Percentiles rank a stretch among this genome's conserved stretches.
These are phyloP conservation scores for Solanum appendiculatum DNA, from an alignment of 257 asterid species.

Conservation along the genomic window DNA sequence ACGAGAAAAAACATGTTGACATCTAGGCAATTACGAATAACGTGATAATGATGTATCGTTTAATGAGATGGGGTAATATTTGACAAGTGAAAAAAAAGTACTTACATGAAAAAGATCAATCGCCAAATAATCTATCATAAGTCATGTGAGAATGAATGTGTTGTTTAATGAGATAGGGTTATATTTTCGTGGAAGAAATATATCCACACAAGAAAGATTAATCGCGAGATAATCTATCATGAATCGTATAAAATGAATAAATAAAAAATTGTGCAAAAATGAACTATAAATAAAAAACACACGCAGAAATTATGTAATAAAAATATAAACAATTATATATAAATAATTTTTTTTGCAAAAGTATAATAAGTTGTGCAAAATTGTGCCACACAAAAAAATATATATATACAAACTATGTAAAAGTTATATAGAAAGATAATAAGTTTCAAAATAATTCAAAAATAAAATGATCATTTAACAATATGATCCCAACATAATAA, in stretches of 20 bases:
- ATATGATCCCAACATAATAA: too few species aligned
- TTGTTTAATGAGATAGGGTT: not conserved
- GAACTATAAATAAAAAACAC: not conserved
- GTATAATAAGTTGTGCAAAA: not conserved
- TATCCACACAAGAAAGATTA: not conserved
- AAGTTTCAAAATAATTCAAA: too few species aligned
- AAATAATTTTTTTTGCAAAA: not conserved
- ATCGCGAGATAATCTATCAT: too few species aligned
- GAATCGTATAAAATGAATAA: not conserved
- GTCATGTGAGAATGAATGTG: not conserved
- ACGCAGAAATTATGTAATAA: too few species aligned
- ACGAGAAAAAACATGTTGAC: not conserved
- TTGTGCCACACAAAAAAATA: not conserved
- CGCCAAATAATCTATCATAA: too few species aligned
- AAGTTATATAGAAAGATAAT: too few species aligned
- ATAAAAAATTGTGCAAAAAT: not conserved
- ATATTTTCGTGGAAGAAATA: not conserved
- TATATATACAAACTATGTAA: too few species aligned
- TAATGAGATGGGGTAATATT: too few species aligned
- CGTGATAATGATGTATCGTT: not conserved
- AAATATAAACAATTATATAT: too few species aligned
- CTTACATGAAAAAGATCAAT: not conserved
- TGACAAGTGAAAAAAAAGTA: too few species aligned
- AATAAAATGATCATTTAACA: too few species aligned
- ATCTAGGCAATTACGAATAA: not conserved